Evolutionary conservation across 352 stramenopile genomes (phyloP).

Genomic region (Phytophthora aleatoria): DNA sequence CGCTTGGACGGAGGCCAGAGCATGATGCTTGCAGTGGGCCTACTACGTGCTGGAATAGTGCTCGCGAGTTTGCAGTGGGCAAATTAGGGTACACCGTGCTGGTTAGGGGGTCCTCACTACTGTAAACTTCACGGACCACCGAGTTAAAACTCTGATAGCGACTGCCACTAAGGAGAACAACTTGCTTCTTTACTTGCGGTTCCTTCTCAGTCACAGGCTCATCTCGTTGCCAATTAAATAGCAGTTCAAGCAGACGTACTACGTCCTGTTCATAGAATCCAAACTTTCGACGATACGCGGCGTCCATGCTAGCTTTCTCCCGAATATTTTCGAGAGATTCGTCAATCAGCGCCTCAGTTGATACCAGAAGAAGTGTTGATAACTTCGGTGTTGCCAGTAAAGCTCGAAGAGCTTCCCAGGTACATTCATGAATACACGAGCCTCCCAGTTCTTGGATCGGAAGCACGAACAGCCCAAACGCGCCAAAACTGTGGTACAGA

Average conservation of each 20-base stretch:
- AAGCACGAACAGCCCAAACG: constrained; percentile 60
- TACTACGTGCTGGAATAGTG: constrained; percentile 30
- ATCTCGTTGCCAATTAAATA: constrained; percentile 49
- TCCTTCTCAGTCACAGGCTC: neutral
- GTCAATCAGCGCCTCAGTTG: constrained; percentile 41
- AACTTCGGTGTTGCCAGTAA: constrained; percentile 48
- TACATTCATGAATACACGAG: constrained; percentile 16
- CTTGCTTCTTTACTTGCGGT: constrained; percentile 18
- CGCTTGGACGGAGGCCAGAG: neutral
- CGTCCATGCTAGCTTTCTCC: constrained; percentile 48
- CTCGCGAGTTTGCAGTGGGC: neutral
- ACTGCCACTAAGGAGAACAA: constrained; percentile 45
- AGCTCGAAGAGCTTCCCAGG: constrained; percentile 36
- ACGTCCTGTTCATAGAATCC: constrained; percentile 52
- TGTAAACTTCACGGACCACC: constrained; percentile 40
- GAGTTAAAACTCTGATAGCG: constrained; percentile 43
- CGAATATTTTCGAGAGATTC: constrained; percentile 53
- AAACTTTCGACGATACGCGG: constrained; percentile 39
- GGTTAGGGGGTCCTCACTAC: neutral
- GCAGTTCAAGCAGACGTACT: constrained; percentile 33
- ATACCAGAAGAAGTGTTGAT: constrained; percentile 43
- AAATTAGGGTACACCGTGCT: neutral
- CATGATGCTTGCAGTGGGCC: constrained; percentile 29
- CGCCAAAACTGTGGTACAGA: constrained; percentile 43
- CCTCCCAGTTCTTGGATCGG: constrained; percentile 27